A percentile compares a stretch with the other conserved stretches of the same genome.
phyloP scores from a whole-genome alignment of 805 yeast genomes.

The Metschnikowia koreensis region DNA sequence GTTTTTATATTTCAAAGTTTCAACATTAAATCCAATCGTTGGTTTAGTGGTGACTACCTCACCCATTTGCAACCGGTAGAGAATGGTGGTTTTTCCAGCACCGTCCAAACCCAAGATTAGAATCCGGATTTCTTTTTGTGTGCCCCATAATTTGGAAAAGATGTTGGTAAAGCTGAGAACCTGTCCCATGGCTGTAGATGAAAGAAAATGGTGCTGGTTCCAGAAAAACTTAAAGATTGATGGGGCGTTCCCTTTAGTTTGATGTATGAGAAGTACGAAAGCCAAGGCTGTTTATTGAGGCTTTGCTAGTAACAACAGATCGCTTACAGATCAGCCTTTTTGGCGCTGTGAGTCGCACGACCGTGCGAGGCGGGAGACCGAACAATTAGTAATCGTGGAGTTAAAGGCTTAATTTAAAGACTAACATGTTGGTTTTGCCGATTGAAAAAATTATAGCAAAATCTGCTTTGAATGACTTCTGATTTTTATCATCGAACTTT shows the following conservation, averaged over 20 bases:
- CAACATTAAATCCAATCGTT: constrained; percentile 94
- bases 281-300: background rate
- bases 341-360: constrained; percentile 10
- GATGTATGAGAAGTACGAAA: background rate
- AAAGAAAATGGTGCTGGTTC: background rate
- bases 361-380: constrained; percentile 2
- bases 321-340: background rate
- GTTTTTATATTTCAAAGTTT: constrained; percentile 83
- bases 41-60: constrained; percentile 49
- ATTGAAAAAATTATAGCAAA: background rate
- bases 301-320: background rate
- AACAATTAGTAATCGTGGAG: no score
- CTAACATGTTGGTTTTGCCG: background rate
- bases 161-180: constrained; percentile 72
- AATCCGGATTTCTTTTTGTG: constrained; percentile 84
- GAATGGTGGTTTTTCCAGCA: constrained; percentile 95
- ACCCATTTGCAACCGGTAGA: constrained; percentile 73
- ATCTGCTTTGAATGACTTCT: background rate
- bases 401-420: no score
- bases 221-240: background rate
- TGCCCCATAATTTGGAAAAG: constrained; percentile 85
- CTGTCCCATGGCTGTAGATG: constrained; percentile 64
- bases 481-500: no score
- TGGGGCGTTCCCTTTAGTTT: background rate
- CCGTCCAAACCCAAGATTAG: constrained; percentile 91